Conservation (phyloP, 129 eudicot species). For the Heracleum sosnowskyi region DNA sequence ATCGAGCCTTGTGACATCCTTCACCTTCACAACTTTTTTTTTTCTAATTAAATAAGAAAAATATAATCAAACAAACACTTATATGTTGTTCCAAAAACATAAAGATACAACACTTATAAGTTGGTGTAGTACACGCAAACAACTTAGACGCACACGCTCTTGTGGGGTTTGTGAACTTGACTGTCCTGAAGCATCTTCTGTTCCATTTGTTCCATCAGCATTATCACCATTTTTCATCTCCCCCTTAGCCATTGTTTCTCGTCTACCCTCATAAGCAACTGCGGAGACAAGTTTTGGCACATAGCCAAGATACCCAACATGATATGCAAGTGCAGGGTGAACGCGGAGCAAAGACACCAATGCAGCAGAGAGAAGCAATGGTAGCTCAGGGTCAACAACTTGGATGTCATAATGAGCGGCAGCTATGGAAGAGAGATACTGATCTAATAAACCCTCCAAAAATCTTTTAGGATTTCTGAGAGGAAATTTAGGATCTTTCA, state of each 20-base stretch:
- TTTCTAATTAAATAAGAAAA: too few relatives aligned
- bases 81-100: too few relatives aligned
- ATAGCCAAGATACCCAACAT: slow-evolving; percentile 90
- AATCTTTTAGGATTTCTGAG: slow-evolving; percentile 96
- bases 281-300: slow-evolving; percentile 94
- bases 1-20: too few relatives aligned
- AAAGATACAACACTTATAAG: too few relatives aligned
- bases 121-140: slow-evolving; percentile 92
- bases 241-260: slow-evolving; percentile 72
- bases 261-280: slow-evolving; percentile 84
- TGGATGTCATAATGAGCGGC: slow-evolving; percentile 69
- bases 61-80: too few relatives aligned
- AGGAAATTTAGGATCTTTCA: slow-evolving; percentile 95
- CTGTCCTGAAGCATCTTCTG: slow-evolving; percentile 44
- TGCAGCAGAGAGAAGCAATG: slow-evolving; percentile 89
- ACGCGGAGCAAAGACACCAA: slow-evolving; percentile 87
- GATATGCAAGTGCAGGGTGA: slow-evolving; percentile 95
- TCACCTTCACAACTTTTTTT: too few relatives aligned
- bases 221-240: slow-evolving; percentile 27
- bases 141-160: slow-evolving; percentile 93
- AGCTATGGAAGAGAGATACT: slow-evolving; percentile 89
- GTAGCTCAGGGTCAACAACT: slow-evolving; percentile 78
- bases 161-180: slow-evolving; percentile 64
- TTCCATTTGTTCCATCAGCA: slow-evolving; percentile 33
- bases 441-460: slow-evolving; percentile 85